Evolutionary conservation across 805 yeast species (phyloP).

Genomic region (Metschnikowia anglica): DNA sequence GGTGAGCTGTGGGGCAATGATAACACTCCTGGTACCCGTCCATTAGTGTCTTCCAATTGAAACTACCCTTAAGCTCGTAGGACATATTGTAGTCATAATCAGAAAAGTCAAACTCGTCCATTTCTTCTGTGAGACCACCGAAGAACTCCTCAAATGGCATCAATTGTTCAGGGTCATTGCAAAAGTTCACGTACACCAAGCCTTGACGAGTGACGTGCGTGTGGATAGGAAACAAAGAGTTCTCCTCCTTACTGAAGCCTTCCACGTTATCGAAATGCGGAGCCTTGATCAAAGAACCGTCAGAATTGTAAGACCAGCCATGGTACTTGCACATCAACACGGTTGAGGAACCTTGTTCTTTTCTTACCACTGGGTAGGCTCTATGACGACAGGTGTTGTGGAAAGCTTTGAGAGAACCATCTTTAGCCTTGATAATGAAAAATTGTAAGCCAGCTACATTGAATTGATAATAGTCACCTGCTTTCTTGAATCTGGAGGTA

Average conservation of each 20-base stretch:
- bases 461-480: slow-evolving; percentile 57
- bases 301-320: slow-evolving; percentile 66
- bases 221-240: slow-evolving; percentile 54
- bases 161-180: slow-evolving; percentile 40
- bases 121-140: slow-evolving; percentile 49
- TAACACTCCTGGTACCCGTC: slow-evolving; percentile 69
- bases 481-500: slow-evolving; percentile 50
- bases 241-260: slow-evolving; percentile 56
- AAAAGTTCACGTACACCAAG: slow-evolving; percentile 54
- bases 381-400: slow-evolving; percentile 67
- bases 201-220: slow-evolving; percentile 58
- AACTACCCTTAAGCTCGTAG: slow-evolving; percentile 60
- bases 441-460: slow-evolving; percentile 53
- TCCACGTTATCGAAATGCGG: slow-evolving; percentile 61
- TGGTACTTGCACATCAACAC: slow-evolving; percentile 62
- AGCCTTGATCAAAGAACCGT: slow-evolving; percentile 57
- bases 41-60: slow-evolving; percentile 67
- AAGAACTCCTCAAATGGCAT: slow-evolving; percentile 54
- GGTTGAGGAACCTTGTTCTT: slow-evolving; percentile 57
- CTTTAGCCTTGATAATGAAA: slow-evolving; percentile 55
- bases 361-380: slow-evolving; percentile 61
- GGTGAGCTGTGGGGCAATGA: slow-evolving; percentile 69
- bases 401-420: slow-evolving; percentile 53
- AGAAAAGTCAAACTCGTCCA: slow-evolving; percentile 56
- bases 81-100: slow-evolving; percentile 67